phyloP scores from a whole-genome alignment of 192 early-diverging fungal genomes.

The Coemansia erecta region DNA sequence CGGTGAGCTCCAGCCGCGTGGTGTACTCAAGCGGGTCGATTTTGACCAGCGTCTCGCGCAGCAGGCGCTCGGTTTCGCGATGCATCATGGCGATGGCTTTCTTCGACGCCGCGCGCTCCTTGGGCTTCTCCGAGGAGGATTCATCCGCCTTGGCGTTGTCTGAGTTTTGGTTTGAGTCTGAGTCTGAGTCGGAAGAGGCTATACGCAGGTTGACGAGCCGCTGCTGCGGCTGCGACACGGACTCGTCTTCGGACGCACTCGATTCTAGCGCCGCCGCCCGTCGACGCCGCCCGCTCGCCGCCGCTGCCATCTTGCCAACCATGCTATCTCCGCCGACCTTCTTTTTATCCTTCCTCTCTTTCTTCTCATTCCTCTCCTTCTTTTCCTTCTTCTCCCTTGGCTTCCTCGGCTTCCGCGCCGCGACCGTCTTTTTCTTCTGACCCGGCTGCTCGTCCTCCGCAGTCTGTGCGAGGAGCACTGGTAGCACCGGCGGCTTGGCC shows the following conservation, averaged over 20 bases:
- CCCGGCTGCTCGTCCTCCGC: background rate
- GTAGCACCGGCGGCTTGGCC: no score
- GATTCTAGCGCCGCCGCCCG: constrained; percentile 5
- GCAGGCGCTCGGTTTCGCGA: constrained; percentile 43
- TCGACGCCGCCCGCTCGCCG: constrained; percentile 4
- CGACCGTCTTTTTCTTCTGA: background rate
- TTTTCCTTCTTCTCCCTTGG: background rate
- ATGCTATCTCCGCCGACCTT: constrained; percentile 10
- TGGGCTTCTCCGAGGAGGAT: background rate
- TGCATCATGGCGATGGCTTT: constrained; percentile 33
- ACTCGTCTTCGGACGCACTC: constrained; percentile 14
- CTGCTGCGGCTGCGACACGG: background rate
- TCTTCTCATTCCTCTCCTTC: background rate
- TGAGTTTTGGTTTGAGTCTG: constrained; percentile 4
- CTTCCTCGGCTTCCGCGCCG: background rate
- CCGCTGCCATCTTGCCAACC: constrained; percentile 15
- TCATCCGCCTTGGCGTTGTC: background rate
- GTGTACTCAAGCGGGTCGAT: constrained; percentile 43
- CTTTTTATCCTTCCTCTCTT: background rate
- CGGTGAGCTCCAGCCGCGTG: constrained; percentile 12
- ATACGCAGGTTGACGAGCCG: constrained; percentile 14
- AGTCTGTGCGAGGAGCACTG: no score
- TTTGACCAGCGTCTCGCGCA: constrained; percentile 40
- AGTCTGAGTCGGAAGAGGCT: constrained; percentile 16
- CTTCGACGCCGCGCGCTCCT: constrained; percentile 33